phyloP scores from a whole-genome alignment of 805 yeast genomes.

The Ogataea saltuana region DNA sequence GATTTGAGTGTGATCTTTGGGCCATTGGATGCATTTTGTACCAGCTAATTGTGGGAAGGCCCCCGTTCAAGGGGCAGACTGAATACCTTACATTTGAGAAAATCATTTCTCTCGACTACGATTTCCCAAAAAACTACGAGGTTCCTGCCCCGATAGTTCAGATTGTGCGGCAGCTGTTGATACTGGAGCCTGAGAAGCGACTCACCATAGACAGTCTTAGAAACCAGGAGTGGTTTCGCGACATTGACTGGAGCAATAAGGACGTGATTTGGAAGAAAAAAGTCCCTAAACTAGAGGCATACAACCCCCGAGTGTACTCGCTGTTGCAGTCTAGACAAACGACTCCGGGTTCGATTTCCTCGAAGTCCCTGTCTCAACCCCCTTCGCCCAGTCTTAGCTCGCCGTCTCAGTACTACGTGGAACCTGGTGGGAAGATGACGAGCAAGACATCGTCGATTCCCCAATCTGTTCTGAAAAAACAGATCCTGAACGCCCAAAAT shows the following conservation, averaged over 20 bases:
- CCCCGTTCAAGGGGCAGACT: slow-evolving; percentile 86
- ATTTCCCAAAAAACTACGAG: slow-evolving; percentile 61
- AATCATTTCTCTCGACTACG: slow-evolving; percentile 74
- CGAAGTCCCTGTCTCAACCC: slow-evolving; percentile 6
- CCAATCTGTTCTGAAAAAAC: slow-evolving; percentile 31
- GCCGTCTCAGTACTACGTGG: slow-evolving; percentile 24
- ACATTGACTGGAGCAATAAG: slow-evolving; percentile 65
- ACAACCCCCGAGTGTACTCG: slow-evolving; percentile 43
- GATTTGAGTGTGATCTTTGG: slow-evolving; percentile 88
- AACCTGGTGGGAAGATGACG: slow-evolving; percentile 28
- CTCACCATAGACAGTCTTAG: slow-evolving; percentile 58
- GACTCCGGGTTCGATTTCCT: slow-evolving; percentile 21
- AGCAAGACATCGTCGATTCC: slow-evolving; percentile 32
- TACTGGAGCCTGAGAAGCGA: slow-evolving; percentile 70
- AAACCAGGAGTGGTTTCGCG: slow-evolving; percentile 68
- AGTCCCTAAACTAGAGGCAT: slow-evolving; percentile 71
- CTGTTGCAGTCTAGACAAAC: slow-evolving; percentile 24
- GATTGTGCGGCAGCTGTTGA: slow-evolving; percentile 64
- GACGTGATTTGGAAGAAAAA: slow-evolving; percentile 65
- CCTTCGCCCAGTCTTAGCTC: slow-evolving; percentile 6
- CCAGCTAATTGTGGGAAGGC: slow-evolving; percentile 79
- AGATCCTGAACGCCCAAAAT: slow-evolving; percentile 33
- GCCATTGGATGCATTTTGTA: slow-evolving; percentile 87
- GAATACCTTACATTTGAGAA: slow-evolving; percentile 88
- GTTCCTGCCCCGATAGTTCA: slow-evolving; percentile 63